Evolutionary conservation across 2,329 filamentous ascomycete genomes (phyloP).

Genomic region (Colletotrichum cordylinicola): DNA sequence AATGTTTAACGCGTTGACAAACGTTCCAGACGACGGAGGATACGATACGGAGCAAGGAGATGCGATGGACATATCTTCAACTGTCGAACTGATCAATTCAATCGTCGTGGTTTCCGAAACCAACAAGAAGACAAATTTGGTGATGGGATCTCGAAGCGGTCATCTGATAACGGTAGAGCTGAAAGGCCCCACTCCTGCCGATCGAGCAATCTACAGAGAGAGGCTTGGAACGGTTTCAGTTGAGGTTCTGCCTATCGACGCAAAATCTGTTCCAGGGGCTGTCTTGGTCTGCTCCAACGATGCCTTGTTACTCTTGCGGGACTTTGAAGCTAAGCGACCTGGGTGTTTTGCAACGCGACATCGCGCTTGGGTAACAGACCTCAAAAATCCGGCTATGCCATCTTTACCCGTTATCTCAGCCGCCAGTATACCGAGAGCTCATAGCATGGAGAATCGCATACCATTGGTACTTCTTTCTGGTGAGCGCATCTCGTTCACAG

Average conservation of each 20-base stretch:
- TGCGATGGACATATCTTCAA: constrained; percentile 12
- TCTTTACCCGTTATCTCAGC: constrained; percentile 56
- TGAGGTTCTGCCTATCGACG: constrained; percentile 33
- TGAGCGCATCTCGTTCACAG: constrained; percentile 56
- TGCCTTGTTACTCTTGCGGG: constrained; percentile 47
- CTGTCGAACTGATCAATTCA: constrained; percentile 43
- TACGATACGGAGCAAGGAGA: neutral
- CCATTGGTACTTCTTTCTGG: constrained; percentile 57
- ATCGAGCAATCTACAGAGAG: constrained; percentile 33
- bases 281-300: constrained; percentile 56
- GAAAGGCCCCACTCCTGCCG: constrained; percentile 22
- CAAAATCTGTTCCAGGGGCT: constrained; percentile 13
- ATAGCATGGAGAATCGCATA: constrained; percentile 39
- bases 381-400: constrained; percentile 47
- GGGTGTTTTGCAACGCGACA: constrained; percentile 44
- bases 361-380: constrained; percentile 58
- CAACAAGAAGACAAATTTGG: constrained; percentile 35
- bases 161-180: constrained; percentile 49
- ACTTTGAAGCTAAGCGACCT: constrained; percentile 33
- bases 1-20: neutral
- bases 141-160: constrained; percentile 58
- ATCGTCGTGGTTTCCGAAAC: constrained; percentile 39
- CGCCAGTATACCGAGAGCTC: constrained; percentile 47
- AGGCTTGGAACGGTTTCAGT: constrained; percentile 41
- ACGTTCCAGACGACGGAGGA: neutral